Evolutionary conservation across 116 monocot genomes (phyloP), one percentile per base, ranked within the genome.

Genomic region (Thalassia testudinum): DNA sequence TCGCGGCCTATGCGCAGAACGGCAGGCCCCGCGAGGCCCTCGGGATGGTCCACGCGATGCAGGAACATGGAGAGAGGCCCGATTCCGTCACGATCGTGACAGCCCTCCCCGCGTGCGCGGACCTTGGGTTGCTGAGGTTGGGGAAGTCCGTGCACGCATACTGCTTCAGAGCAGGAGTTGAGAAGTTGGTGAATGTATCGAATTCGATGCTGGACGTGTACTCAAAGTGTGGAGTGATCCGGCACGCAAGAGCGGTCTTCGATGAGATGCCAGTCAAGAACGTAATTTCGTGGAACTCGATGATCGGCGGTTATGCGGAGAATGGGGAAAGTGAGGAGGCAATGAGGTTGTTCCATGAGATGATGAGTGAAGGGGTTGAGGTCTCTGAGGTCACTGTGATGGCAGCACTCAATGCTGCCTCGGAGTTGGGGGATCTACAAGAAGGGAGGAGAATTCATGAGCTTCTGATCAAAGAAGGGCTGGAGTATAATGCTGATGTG

Each of bases 61-160:
- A 74, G 43, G 67, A 54, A 5, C 53, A 54, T 5, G 73, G 73
- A 12, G 43, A 38, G 50, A 54, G 17, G 28, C 91, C 81, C 0
- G 81, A 85, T 40, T 75, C 81, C 15, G 60, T 91, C 60, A 85
- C 85, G 0, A 56, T 91, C 20, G 85, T 91, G 21, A 72, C 85
- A 10, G 60, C 44, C 21, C 47, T 91, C 60, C 91, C 91, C 1
- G 78, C 91, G 1, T 85, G 85, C 26, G 76, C 73, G 12, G 66
- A 66, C 62, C 21, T 57, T 15, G 59, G 65, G 37, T 61, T 50
- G 7, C 54, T 79, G 52, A 63, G 24, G 50, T 42, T 43, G 17
- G 85, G 78, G n/a, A 71, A 54, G 52, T 70, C 85, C 1, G 7
- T 81, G 3, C 91, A 91, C 54, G 81, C 67, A n/a, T 73, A 70